Evolutionary conservation across 2,329 filamentous ascomycete species (phyloP), one percentile per base, ranked within the genome.

Genomic region (Mycosphaerella arachidis): DNA sequence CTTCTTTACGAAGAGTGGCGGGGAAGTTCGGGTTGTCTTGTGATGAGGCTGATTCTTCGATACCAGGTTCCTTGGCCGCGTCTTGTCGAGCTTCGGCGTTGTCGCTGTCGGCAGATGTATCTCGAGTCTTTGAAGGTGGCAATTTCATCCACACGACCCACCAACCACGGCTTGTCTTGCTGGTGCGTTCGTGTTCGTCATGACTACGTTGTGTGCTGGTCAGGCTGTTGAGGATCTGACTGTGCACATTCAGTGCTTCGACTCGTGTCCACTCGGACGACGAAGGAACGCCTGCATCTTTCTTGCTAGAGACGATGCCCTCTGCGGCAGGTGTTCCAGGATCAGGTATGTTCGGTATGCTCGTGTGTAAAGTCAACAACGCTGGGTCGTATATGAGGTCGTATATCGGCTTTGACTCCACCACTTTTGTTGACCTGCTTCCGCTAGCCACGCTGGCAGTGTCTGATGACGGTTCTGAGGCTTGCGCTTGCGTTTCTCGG

Each of bases 101-200:
- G n/a, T 30, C 30, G n/a, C 59, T 43, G 24, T 53, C 50, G 54
- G 54, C 48, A 12, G 60, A 33, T 2, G 59, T 61, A 31, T 60
- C 55, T 16, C 50, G 53, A n/a, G 51, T 51, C 6, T 53, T 57
- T n/a, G 70, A 67, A 16, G 71, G 68, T 5, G 76, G 75, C 31
- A 86, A 72, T 8, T 83, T 79, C 72, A 87, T 81, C 85, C 85
- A 88, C 24, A 86, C 81, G 1, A 88, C 78, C 85, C 85, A 88
- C 85, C 85, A 88, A 6, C 83, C 83, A n/a, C 85, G 79, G 48
- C 74, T 80, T 0, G 85, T 87, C 72, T 87, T 87, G 71, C 81
- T 82, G 0, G 82, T 86, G 33, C 83, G 77, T 67, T 88, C 85
- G 6, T 83, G 75, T 62, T 87, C 84, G 8, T 74, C 70, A 1